Evolutionary conservation across 2,329 filamentous ascomycete genomes (phyloP), one percentile per base, ranked within the genome.

Genomic region (Fusarium humuli): DNA sequence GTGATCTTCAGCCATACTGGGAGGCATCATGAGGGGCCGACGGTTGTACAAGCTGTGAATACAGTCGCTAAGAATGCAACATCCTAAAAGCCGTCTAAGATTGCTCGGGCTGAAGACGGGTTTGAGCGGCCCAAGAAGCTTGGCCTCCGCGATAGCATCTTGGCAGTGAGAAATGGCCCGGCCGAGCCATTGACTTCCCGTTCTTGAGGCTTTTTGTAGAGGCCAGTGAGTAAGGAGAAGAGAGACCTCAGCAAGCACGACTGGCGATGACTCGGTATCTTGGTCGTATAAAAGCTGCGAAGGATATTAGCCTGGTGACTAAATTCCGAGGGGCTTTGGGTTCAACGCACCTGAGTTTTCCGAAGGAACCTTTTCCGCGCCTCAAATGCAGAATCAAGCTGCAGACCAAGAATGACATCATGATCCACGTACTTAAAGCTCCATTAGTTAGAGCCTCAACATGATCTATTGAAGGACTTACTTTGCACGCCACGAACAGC

Each of bases 401-500:
- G 52, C 40, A 55, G 11, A 18, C 11, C n/a, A 11, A 20, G 7
- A 8, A 45, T 32, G 6, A 25, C 9, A 45, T 7, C 3, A 7
- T 45, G 5, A 2, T 25, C 40, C 3, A 55, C 40, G 16, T 55
- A 55, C 52, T 55, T 3, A 10, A 45, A 1, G 4, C 23, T 5
- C 2, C 2, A 20, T 55, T 55, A 45, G 27, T 11, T 0, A 34
- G 8, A n/a, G 6, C 4, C 25, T 18, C n/a, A 13, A 7, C n/a
- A 7, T 7, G 5, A 20, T 8, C 1, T 12, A 14, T 34, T 11
- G 7, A 5, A 45, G 12, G 3, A 3, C 11, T 34, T 45, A 55
- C 52, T 13, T 55, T 55, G 6, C 29, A 55, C 7, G 52, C 52
- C 11, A 55, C 52, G 14, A 55, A 55, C 20, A 55, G 6, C 52